These are phyloP conservation scores for Hericium coralloides DNA, from an alignment of 768 basidiomycete genomes.

Conservation along the genomic window DNA sequence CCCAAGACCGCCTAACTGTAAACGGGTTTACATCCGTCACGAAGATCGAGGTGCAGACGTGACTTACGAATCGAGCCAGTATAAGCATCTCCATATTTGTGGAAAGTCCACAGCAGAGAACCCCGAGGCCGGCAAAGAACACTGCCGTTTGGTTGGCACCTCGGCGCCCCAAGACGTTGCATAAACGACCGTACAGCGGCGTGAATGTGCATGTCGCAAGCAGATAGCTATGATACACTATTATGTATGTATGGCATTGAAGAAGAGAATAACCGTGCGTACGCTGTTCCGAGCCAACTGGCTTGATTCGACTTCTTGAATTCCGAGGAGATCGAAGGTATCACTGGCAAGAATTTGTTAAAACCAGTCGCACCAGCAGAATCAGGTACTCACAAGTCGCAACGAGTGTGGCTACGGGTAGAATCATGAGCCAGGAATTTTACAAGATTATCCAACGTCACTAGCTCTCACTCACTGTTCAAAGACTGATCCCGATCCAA, in stretches of 20 bases:
- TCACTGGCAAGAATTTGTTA: constrained; percentile 33
- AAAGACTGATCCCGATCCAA: constrained; percentile 24
- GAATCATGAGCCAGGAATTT: no score
- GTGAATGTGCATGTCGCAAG: constrained; percentile 78
- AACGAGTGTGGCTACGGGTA: constrained; percentile 52
- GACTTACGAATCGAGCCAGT: constrained; percentile 59
- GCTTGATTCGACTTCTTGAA: constrained; percentile 71
- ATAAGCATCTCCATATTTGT: constrained; percentile 65
- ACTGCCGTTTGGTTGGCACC: constrained; percentile 62
- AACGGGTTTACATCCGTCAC: not conserved
- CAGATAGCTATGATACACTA: constrained; percentile 43
- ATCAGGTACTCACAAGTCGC: constrained; percentile 51
- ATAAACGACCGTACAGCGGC: constrained; percentile 72
- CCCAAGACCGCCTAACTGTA: constrained; percentile 62
- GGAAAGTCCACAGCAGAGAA: constrained; percentile 62
- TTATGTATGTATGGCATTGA: constrained; percentile 11
- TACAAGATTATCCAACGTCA: no score
- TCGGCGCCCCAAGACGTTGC: constrained; percentile 63
- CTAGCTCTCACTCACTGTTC: constrained; percentile 32
- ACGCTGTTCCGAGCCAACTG: constrained; percentile 80
- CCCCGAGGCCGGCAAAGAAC: constrained; percentile 52
- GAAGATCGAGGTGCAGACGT: not conserved
- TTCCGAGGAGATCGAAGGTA: constrained; percentile 73
- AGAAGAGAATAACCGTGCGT: no score
- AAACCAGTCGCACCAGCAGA: constrained; percentile 1